These are phyloP conservation scores for Neopestalotiopsis sp. DNA, from an alignment of 2,329 filamentous ascomycete genomes.

Conservation along the genomic window DNA sequence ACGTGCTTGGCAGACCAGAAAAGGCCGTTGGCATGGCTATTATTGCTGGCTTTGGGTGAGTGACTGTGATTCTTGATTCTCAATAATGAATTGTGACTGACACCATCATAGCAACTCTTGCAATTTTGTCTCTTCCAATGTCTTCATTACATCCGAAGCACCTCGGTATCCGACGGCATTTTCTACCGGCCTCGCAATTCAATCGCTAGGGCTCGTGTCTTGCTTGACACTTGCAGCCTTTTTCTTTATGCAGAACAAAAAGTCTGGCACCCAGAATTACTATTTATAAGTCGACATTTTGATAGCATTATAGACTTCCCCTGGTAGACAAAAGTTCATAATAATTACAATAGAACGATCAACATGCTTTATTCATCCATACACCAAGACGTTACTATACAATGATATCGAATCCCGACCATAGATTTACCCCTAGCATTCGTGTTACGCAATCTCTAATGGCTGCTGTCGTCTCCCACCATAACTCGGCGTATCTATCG, in stretches of 20 bases:
- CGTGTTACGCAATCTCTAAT: neutral
- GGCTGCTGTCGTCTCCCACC: neutral
- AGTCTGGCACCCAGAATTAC: slow-evolving; percentile 6
- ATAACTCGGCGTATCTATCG: neutral
- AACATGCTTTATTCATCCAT: too few relatives aligned
- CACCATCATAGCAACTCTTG: neutral
- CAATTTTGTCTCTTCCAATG: slow-evolving; percentile 11
- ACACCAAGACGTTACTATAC: too few relatives aligned
- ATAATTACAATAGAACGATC: neutral
- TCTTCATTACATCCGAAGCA: slow-evolving; percentile 6
- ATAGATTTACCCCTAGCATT: too few relatives aligned
- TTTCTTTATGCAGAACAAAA: neutral
- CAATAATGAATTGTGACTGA: neutral
- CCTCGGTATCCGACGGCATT: slow-evolving; percentile 6
- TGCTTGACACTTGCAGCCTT: slow-evolving; percentile 3
- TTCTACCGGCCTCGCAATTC: neutral
- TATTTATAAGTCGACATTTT: neutral
- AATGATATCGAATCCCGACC: too few relatives aligned
- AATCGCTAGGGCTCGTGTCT: neutral
- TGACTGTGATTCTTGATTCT: neutral
- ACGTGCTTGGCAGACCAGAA: slow-evolving; percentile 7
- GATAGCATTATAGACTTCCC: neutral
- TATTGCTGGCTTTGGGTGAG: slow-evolving; percentile 14
- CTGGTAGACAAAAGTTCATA: neutral
- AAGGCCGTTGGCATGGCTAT: slow-evolving; percentile 13